phyloP scores from a whole-genome alignment of 306 rosid species.

The Herpetospermum pedunculosum region DNA sequence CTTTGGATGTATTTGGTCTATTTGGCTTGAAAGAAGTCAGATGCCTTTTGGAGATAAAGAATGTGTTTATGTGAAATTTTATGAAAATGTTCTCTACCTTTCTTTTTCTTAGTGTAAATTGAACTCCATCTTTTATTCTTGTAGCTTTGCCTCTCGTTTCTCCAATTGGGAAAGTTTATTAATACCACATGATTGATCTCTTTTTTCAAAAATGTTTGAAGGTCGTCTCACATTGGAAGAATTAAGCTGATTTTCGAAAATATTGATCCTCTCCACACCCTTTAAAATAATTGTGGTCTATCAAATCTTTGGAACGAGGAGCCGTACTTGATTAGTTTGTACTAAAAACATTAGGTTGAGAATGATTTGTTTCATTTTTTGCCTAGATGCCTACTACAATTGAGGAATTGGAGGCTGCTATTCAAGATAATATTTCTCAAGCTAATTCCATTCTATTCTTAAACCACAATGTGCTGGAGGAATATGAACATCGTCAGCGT shows the following conservation, averaged over 20 bases:
- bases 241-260: background rate
- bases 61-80: too few relatives aligned
- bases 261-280: background rate
- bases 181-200: background rate
- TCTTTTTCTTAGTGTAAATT: too few relatives aligned
- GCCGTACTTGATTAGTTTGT: conserved; percentile 1
- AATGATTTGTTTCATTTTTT: background rate
- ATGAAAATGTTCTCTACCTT: too few relatives aligned
- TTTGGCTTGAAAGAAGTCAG: too few relatives aligned
- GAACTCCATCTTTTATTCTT: too few relatives aligned
- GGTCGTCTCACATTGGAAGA: background rate
- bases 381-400: conserved; percentile 86
- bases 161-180: too few relatives aligned
- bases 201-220: background rate
- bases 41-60: too few relatives aligned
- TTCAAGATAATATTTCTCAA: conserved; percentile 63
- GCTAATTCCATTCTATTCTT: conserved; percentile 74
- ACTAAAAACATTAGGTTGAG: background rate
- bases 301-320: background rate
- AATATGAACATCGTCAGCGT: conserved; percentile 55
- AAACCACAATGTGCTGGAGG: conserved; percentile 67
- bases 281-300: background rate
- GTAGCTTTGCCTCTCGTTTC: too few relatives aligned
- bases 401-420: conserved; percentile 80
- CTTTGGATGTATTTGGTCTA: too few relatives aligned